A percentile compares a stretch with the other conserved stretches of the same genome.
Evolutionary conservation across 2,329 filamentous ascomycete genomes (phyloP).

Genomic region (Neurospora sp.): DNA sequence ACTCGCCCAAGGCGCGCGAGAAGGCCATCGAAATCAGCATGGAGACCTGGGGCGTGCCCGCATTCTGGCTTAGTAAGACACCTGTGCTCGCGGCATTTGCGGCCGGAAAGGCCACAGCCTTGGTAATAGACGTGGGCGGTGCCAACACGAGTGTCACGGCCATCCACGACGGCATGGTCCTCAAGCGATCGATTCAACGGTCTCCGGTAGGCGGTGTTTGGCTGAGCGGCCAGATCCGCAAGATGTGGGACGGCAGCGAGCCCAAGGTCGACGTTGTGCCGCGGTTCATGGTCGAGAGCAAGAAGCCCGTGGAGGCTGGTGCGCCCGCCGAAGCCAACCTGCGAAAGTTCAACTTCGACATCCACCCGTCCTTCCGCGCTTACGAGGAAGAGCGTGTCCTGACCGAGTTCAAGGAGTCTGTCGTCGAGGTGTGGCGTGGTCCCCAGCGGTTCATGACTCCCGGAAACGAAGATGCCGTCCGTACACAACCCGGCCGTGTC

Average conservation of each 20-base stretch:
- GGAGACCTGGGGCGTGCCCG: slow-evolving; percentile 91
- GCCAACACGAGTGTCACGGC: slow-evolving; percentile 82
- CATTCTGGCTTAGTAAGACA: slow-evolving; percentile 85
- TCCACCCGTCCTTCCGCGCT: slow-evolving; percentile 61
- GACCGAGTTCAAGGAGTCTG: slow-evolving; percentile 94
- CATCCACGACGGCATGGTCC: slow-evolving; percentile 86
- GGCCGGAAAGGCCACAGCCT: slow-evolving; percentile 81
- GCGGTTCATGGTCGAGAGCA: slow-evolving; percentile 79
- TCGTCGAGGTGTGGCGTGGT: slow-evolving; percentile 86
- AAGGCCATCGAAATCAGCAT: slow-evolving; percentile 94
- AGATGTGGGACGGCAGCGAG: slow-evolving; percentile 62
- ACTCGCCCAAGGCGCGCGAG: slow-evolving; percentile 75
- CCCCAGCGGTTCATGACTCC: slow-evolving; percentile 55
- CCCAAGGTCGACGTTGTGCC: slow-evolving; percentile 66
- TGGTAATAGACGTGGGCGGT: slow-evolving; percentile 87
- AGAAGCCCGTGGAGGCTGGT: slow-evolving; percentile 79
- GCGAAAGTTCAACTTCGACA: slow-evolving; percentile 54
- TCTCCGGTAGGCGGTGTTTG: slow-evolving; percentile 83
- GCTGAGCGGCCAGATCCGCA: slow-evolving; percentile 78
- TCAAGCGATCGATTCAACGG: slow-evolving; percentile 81
- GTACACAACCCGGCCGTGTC: slow-evolving; percentile 64
- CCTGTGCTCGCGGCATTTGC: slow-evolving; percentile 88
- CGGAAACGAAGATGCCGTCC: slow-evolving; percentile 69
- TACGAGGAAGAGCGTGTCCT: slow-evolving; percentile 89
- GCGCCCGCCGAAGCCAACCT: slow-evolving; percentile 67